Base-by-base conservation (phyloP, 345 rosid species). In the Boechera divaricarpa region DNA sequence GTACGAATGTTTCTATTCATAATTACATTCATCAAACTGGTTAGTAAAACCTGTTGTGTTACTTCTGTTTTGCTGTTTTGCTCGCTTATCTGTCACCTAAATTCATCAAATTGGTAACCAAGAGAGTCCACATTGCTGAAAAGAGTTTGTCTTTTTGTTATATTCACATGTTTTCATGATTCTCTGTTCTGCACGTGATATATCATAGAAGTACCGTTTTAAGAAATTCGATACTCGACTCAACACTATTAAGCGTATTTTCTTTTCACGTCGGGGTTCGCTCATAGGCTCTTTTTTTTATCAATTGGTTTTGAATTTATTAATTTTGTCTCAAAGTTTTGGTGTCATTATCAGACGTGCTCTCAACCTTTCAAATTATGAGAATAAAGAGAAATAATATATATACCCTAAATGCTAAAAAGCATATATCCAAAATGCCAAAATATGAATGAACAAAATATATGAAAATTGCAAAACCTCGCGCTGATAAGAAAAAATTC, bases 291-390 rank as follows among this genome's bases (percentile, higher is more conserved):
- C 29, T 21, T 7, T 41, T 41, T 12, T 12, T 42, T 12, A 28
- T 21, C 47, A 13, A 8, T 4, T 32, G 26, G 58, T 38, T 55
- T 28, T 55, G 6, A 10, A 6, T 26, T 66, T 56, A 3, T 56
- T 42, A 15, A 10, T 12, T 1, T 10, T 10, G 31, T 10, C 15
- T 24, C 38, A 35, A 8, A 44, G 5, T 3, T 65, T 44, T 66
- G 64, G 57, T 66, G 38, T 72, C 72, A 11, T 11, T 56, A 15
- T 57, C 52, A 56, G 26, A 74, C 66, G 66, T 74, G 72, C 72
- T 57, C 51, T 28, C 72, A 35, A 67, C 72, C 51, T 35, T 57
- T 26, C 28, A 49, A 21, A 15, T 64, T 42, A 47, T 42, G 48
- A 39, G 11, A 52, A 53, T 63, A 73, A 21, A 73, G n/a, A 54